Evolutionary conservation across 2,329 filamentous ascomycete genomes (phyloP).

Genomic region (Beauveria caledonica): DNA sequence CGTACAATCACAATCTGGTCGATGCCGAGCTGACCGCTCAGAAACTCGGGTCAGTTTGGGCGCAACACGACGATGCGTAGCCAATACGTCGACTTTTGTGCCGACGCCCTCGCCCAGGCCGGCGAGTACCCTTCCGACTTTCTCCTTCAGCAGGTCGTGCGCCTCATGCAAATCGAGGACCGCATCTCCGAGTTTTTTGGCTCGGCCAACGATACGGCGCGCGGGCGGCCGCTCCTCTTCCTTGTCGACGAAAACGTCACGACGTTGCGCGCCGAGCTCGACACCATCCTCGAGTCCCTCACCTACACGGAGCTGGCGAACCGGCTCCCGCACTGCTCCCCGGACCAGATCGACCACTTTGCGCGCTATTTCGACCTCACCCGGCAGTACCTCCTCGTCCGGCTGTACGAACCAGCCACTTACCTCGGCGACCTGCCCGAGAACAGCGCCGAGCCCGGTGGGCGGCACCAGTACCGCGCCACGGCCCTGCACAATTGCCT

Average conservation of each 20-base stretch:
- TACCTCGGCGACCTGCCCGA: slow-evolving; percentile 21
- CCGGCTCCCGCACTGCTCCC: slow-evolving; percentile 8
- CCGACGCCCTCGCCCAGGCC: slow-evolving; percentile 21
- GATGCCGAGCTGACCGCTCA: slow-evolving; percentile 11
- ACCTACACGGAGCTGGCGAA: slow-evolving; percentile 17
- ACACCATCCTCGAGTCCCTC: slow-evolving; percentile 24
- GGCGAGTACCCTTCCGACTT: slow-evolving; percentile 23
- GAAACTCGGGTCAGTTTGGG: slow-evolving; percentile 30
- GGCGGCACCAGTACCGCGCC: slow-evolving; percentile 20
- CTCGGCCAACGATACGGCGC: slow-evolving; percentile 21
- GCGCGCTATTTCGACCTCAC: slow-evolving; percentile 23
- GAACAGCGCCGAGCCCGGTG: background rate
- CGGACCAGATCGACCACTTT: slow-evolving; percentile 11
- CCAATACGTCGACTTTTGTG: slow-evolving; percentile 26
- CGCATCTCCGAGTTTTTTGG: slow-evolving; percentile 26
- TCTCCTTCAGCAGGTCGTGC: slow-evolving; percentile 25
- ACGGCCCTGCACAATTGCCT: slow-evolving; percentile 29
- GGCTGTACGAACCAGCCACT: slow-evolving; percentile 32
- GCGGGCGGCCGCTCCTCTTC: slow-evolving; percentile 22
- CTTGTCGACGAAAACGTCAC: slow-evolving; percentile 26
- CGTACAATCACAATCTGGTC: slow-evolving; percentile 11
- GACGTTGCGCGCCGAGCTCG: slow-evolving; percentile 25
- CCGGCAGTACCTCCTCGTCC: slow-evolving; percentile 28
- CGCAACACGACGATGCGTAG: slow-evolving; percentile 25
- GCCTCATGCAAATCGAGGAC: slow-evolving; percentile 28